Conservation (phyloP, 2,329 filamentous ascomycete genomes). For the Fusarium staphyleae region DNA sequence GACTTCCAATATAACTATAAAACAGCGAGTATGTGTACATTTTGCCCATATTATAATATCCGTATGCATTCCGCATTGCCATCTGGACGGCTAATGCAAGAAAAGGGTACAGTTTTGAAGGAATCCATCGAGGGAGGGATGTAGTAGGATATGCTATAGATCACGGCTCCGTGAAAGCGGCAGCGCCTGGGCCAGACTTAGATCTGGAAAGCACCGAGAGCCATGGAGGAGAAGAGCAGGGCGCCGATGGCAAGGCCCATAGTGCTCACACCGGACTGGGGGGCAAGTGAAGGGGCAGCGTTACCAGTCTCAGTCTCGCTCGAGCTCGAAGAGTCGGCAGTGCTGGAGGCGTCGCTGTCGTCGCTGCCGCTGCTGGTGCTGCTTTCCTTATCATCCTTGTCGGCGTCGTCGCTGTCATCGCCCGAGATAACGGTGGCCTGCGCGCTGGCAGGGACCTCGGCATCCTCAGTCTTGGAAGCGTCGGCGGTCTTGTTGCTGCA, state of each 20-base stretch:
- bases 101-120: conserved; percentile 17
- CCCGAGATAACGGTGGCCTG: conserved; percentile 43
- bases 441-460: conserved; percentile 41
- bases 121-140: neutral
- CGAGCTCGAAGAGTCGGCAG: conserved; percentile 22
- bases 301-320: conserved; percentile 29
- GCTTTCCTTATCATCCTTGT: conserved; percentile 11
- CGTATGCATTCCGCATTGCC: conserved; percentile 5
- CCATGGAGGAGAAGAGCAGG: conserved; percentile 47
- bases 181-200: conserved; percentile 10
- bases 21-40: conserved; percentile 16
- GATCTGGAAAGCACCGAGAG: conserved; percentile 38
- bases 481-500: conserved; percentile 52
- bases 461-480: conserved; percentile 43
- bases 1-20: conserved; percentile 15
- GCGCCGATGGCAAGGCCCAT: conserved; percentile 47
- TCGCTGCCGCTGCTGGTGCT: conserved; percentile 15
- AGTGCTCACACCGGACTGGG: conserved; percentile 41
- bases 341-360: conserved; percentile 8
- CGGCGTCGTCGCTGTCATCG: conserved; percentile 20
- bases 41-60: conserved; percentile 21
- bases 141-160: neutral
- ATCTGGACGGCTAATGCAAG: conserved; percentile 9
- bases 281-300: conserved; percentile 30
- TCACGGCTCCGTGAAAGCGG: neutral